A percentile compares a stretch with the other conserved stretches of the same genome.
These are phyloP conservation scores for Xylaria digitata DNA, from an alignment of 2,329 filamentous ascomycete genomes.

Conservation along the genomic window DNA sequence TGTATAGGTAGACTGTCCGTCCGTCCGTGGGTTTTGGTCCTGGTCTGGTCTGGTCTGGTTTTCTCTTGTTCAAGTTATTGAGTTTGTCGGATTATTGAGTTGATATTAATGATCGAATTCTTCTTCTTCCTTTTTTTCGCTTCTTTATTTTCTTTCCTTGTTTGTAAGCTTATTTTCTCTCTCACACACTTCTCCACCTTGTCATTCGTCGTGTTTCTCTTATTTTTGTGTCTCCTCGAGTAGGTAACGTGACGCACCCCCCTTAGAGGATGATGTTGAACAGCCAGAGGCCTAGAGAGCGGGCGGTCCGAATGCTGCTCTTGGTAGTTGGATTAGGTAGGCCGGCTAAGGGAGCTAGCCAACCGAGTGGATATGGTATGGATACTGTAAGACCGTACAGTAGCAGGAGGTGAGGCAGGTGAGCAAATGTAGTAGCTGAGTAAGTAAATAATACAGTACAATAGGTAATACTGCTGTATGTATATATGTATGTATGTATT, in stretches of 20 bases:
- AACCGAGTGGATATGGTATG: conserved; percentile 37
- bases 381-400: conserved; percentile 23
- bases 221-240: conserved; percentile 3
- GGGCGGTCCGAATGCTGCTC: conserved; percentile 38
- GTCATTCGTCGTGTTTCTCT: conserved; percentile 6
- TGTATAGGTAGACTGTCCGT: conserved; percentile 14
- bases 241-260: conserved; percentile 29
- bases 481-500: too few species aligned
- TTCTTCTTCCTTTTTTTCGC: neutral
- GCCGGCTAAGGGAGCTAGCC: conserved; percentile 37
- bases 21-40: neutral
- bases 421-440: conserved; percentile 40
- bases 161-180: conserved; percentile 1
- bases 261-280: conserved; percentile 15
- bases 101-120: conserved; percentile 1
- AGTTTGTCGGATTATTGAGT: conserved; percentile 17
- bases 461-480: conserved; percentile 28
- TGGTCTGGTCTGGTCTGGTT: neutral
- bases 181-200: neutral
- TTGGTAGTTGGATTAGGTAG: conserved; percentile 37
- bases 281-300: conserved; percentile 21
- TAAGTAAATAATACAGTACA: conserved; percentile 30
- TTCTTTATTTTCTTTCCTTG: neutral
- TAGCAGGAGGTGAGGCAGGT: conserved; percentile 35
- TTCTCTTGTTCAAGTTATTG: neutral